phyloP scores from a whole-genome alignment of 805 yeast genomes.

The Candida maesae region DNA sequence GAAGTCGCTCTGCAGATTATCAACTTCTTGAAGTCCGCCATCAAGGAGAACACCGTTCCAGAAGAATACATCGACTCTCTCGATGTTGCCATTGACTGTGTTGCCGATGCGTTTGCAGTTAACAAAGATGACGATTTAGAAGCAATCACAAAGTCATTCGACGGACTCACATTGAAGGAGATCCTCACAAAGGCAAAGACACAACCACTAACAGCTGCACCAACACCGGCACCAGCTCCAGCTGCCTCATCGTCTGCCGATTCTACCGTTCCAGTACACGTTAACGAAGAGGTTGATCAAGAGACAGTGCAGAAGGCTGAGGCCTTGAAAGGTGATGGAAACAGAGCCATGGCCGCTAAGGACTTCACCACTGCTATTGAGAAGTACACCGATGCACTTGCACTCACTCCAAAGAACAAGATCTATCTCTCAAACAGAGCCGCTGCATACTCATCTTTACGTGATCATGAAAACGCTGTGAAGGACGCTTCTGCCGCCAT shows the following conservation, averaged over 20 bases:
- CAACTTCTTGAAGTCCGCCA: constrained; percentile 59
- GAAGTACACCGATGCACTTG: constrained; percentile 79
- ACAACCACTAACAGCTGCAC: too few relatives aligned
- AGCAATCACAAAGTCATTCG: constrained; percentile 35
- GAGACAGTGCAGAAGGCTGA: constrained; percentile 75
- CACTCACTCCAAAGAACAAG: constrained; percentile 64
- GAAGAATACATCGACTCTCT: constrained; percentile 84
- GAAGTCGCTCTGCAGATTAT: constrained; percentile 73
- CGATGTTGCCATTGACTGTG: constrained; percentile 91
- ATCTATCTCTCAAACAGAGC: constrained; percentile 93
- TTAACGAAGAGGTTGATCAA: constrained; percentile 37
- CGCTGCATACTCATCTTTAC: constrained; percentile 84
- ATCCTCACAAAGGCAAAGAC: constrained; percentile 33
- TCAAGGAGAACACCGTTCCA: constrained; percentile 57
- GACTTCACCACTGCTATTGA: constrained; percentile 69
- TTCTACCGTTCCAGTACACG: constrained; percentile 34
- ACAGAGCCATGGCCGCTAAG: constrained; percentile 77
- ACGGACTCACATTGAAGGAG: constrained; percentile 45
- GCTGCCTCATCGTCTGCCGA: constrained; percentile 21
- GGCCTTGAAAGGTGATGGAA: constrained; percentile 78
- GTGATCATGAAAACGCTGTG: constrained; percentile 72
- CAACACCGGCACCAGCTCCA: too few relatives aligned
- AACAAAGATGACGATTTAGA: constrained; percentile 43
- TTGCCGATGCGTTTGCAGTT: constrained; percentile 80
- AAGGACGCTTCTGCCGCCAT: constrained; percentile 83